Conservation (phyloP, 305 asterid species). For the Plantago coronopus region DNA sequence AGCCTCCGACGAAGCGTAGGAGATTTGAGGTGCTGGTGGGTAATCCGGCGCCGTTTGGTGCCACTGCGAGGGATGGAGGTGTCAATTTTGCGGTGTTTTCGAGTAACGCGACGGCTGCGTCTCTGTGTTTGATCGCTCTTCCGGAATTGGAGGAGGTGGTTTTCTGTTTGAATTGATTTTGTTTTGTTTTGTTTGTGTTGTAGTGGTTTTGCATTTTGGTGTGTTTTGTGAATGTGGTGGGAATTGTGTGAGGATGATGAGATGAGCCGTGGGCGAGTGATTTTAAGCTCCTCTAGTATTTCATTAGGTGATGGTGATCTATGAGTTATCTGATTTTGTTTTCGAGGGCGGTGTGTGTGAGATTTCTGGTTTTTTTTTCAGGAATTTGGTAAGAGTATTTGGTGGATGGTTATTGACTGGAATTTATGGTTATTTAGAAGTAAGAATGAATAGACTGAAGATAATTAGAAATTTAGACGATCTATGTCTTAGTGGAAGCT, state of each 20-base stretch:
- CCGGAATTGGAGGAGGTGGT: constrained; percentile 62
- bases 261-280: too few species aligned
- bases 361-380: too few species aligned
- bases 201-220: neutral
- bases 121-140: constrained; percentile 68
- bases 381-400: too few species aligned
- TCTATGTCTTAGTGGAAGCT: too few species aligned
- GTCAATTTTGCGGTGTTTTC: constrained; percentile 76
- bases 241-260: too few species aligned
- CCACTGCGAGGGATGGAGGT: constrained; percentile 73
- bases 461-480: too few species aligned
- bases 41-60: constrained; percentile 83
- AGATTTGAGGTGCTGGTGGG: constrained; percentile 66
- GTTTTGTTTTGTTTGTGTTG: neutral
- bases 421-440: too few species aligned
- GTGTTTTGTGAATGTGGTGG: neutral
- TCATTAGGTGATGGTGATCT: too few species aligned
- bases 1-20: constrained; percentile 33
- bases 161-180: neutral
- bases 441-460: neutral
- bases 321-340: too few species aligned
- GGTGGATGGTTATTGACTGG: too few species aligned
- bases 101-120: constrained; percentile 61
- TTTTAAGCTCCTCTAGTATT: too few species aligned
- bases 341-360: too few species aligned